Percentiles rank a stretch among this genome's conserved stretches.
Conservation (phyloP, 2,329 filamentous ascomycete species). For the Cylindrodendrum hubeiense region DNA sequence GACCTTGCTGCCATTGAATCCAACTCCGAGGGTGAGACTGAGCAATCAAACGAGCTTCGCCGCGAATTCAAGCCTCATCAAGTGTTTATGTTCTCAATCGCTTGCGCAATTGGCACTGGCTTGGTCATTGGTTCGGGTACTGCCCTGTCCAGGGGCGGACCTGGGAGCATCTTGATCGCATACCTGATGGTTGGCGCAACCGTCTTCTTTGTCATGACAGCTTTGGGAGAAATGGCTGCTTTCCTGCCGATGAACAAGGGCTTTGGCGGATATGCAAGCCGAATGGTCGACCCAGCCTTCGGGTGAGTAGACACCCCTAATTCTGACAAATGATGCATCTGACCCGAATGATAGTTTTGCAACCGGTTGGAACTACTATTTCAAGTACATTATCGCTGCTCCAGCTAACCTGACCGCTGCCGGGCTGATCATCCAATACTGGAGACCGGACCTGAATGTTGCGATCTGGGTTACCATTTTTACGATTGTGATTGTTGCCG, state of each 20-base stretch:
- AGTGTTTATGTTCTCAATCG: conserved; percentile 53
- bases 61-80: conserved; percentile 46
- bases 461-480: conserved; percentile 54
- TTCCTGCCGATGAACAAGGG: conserved; percentile 45
- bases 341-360: conserved; percentile 48
- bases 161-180: conserved; percentile 53
- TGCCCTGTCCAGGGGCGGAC: conserved; percentile 61
- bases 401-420: conserved; percentile 55
- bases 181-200: conserved; percentile 60
- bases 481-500: conserved; percentile 47
- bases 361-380: conserved; percentile 62
- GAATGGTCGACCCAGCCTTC: conserved; percentile 48
- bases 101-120: conserved; percentile 53
- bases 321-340: not conserved
- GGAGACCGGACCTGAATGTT: conserved; percentile 53
- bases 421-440: conserved; percentile 53
- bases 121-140: conserved; percentile 66
- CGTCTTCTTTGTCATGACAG: conserved; percentile 68
- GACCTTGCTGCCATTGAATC: not conserved
- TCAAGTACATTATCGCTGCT: conserved; percentile 56
- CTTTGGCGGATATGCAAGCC: conserved; percentile 46
- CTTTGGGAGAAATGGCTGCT: conserved; percentile 51
- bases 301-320: conserved; percentile 31
- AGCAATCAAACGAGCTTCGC: conserved; percentile 18
- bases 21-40: not conserved